Base-by-base conservation (phyloP, 1,284 basidiomycete species). In the Gymnopus androsaceus region DNA sequence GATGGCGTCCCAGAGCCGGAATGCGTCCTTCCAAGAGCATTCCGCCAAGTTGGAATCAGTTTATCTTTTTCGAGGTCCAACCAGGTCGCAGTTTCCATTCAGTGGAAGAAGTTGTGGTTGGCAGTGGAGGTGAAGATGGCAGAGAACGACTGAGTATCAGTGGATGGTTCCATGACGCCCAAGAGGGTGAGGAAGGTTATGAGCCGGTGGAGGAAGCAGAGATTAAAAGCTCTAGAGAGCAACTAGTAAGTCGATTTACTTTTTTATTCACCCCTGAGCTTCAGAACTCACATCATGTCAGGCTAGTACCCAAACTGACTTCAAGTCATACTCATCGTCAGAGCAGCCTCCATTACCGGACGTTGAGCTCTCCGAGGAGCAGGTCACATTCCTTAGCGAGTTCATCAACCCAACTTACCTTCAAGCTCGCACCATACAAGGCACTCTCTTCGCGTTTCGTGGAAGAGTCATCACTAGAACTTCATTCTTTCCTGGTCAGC, bases 91-190 rank as follows among this genome's bases (percentile, higher is more conserved):
- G 94, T 66, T 98, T 98, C 76, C 96, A 99, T 72, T 92, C 94
- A 1, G 96, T 99, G 6, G 93, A 98, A 68, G 96, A 99, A 71
- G 96, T 98, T 21, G 85, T 95, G n/a, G 87, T 93, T 0, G 88
- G 82, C 3, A 82, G 81, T 15, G 79, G 80, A 59, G 80, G 75
- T 15, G 81, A 85, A 62, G 87, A 90, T 59, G 87, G 86, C 0
- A 74, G 86, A 34, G 80, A 87, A 68, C 75, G 94, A 44, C 74
- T 98, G 59, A 94, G 92, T 66, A 92, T 99, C 64, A 95, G 91
- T 61, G 96, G 96, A 6, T 99, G 96, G 95, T 97, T 96, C 78
- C 96, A 99, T 71, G 86, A 88, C 17, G 89, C 93, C 0, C 88
- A 96, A 67, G 85, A 90, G 61, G 94, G 92, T 17, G 96, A 99